These are phyloP conservation scores for Chlamydomonas sphaeroides DNA, from an alignment of 139 green algal species.

Conservation along the genomic window DNA sequence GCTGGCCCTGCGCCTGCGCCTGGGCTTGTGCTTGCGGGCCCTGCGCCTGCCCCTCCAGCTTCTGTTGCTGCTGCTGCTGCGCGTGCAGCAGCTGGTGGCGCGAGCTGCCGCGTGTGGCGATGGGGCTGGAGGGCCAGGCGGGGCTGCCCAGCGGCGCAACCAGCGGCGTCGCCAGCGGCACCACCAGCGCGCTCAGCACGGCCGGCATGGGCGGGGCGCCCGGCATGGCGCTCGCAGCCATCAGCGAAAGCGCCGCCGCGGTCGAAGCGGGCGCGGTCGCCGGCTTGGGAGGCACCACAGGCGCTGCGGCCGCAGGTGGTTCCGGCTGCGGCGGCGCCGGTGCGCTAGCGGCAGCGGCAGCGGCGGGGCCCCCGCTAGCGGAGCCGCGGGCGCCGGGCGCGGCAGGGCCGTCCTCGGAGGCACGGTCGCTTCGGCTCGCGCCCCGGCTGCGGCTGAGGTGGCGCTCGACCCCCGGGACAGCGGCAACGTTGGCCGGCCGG, in stretches of 20 bases:
- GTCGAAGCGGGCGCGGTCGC: no score
- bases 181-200: constrained; percentile 11
- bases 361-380: neutral
- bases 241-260: no score
- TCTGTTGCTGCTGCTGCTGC: constrained; percentile 14
- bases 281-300: no score
- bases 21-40: neutral
- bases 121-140: neutral
- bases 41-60: neutral
- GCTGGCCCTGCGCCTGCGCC: neutral
- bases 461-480: neutral
- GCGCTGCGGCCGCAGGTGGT: no score
- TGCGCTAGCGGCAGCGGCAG: neutral
- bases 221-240: no score
- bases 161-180: constrained; percentile 27
- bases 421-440: no score
- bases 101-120: neutral
- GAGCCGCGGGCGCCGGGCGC: no score
- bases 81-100: constrained; percentile 4
- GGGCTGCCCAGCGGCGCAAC: constrained; percentile 11
- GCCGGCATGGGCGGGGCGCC: neutral
- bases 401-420: no score
- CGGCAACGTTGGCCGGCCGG: neutral
- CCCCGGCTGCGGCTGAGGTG: neutral
- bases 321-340: neutral